Evolutionary conservation across 257 asterid species (phyloP), one percentile per base, ranked within the genome.

Genomic region (Solanum dulcamara): DNA sequence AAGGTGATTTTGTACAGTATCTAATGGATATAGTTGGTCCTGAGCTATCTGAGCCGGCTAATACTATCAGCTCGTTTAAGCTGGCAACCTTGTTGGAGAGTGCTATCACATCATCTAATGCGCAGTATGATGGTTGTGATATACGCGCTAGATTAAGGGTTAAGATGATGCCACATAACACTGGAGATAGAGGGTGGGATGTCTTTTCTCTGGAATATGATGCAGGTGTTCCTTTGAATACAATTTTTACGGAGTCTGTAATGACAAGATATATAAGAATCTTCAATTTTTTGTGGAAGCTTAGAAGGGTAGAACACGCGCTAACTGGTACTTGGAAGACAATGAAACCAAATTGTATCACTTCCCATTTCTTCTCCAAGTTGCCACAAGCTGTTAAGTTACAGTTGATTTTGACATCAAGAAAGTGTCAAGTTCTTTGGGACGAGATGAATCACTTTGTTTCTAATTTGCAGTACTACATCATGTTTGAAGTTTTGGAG

Each of bases 101-200:
- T 88, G 97, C 99, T 10, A 88, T 97, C 84, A 87, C 98, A 86
- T 97, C 99, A 74, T 97, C 99, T 68, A 95, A 93, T 87, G 99
- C 99, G 7, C 99, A 97, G 86, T 97, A 95, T 42, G 99, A 97
- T 86, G 99, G 94, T 88, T 92, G 91, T 77, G 99, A 95, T 88
- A 90, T 97, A 87, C 94, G 96, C 32, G 96, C 96, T 81, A 90
- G 99, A 87, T 89, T 97, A 89, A 91, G 98, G 90, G 99, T 97
- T 85, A 97, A 95, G 90, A 92, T 97, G 98, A 91, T 97, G 98
- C 99, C 98, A 9, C 98, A 95, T 89, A 94, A 93, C 83, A 84
- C 94, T 1, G 99, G 99, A 83, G 99, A 97, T 84, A 93, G 94
- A 90, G 99, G 99, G 53, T 97, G 99, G 99, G 99, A 97, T 88